phyloP scores from a whole-genome alignment of 352 stramenopile species.

The Saprolegnia parasitica region DNA sequence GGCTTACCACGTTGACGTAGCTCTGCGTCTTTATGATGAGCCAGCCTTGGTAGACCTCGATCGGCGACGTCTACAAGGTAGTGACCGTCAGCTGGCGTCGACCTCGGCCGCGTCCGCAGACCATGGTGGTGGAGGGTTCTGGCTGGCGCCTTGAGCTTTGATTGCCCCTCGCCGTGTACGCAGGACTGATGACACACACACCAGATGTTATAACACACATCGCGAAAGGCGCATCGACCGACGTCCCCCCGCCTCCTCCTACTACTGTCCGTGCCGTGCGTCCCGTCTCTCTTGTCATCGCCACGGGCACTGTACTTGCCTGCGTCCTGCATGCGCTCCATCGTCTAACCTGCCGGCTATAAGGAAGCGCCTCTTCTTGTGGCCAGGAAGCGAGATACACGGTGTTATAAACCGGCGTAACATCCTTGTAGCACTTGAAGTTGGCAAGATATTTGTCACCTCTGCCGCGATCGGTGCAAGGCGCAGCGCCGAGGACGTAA shows the following conservation, averaged over 20 bases:
- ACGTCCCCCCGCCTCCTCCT: too few species aligned
- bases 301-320: too few species aligned
- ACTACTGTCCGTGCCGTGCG: too few species aligned
- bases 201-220: background rate
- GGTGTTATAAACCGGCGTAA: background rate
- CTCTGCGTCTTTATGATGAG: conserved; percentile 83
- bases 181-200: background rate
- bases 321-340: too few species aligned
- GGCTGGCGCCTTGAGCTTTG: background rate
- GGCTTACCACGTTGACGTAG: conserved; percentile 64
- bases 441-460: background rate
- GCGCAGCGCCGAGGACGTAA: too few species aligned
- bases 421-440: background rate
- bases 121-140: background rate
- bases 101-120: background rate
- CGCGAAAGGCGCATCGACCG: too few species aligned
- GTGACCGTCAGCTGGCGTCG: background rate
- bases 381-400: background rate
- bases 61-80: conserved; percentile 9
- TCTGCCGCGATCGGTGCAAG: background rate
- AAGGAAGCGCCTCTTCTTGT: background rate
- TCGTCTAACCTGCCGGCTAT: too few species aligned
- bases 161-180: background rate
- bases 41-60: conserved; percentile 71
- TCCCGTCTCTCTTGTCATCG: too few species aligned